Percentiles rank a stretch among this genome's conserved stretches.
Evolutionary conservation across 768 basidiomycete genomes (phyloP).

Genomic region (Amanita rimosa): DNA sequence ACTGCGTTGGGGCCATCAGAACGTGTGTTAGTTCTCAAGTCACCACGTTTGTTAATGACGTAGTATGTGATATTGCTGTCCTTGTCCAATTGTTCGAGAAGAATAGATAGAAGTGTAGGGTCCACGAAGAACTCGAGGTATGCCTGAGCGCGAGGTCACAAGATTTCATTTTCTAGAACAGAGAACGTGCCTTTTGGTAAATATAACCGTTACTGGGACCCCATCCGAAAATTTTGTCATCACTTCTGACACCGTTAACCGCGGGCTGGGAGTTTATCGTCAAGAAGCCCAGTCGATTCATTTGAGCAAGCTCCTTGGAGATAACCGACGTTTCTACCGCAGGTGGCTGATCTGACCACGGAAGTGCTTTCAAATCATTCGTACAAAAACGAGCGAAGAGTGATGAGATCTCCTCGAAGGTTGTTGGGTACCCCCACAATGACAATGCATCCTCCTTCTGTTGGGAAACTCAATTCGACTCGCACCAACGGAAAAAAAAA

Average conservation of each 20-base stretch:
- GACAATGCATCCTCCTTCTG: constrained; percentile 82
- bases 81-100: constrained; percentile 74
- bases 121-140: constrained; percentile 94
- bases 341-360: constrained; percentile 92
- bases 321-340: constrained; percentile 79
- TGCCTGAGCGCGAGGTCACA: constrained; percentile 37
- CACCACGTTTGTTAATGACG: constrained; percentile 92
- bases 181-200: constrained; percentile 71
- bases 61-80: constrained; percentile 92
- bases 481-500: neutral
- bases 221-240: constrained; percentile 86
- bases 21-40: constrained; percentile 89
- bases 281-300: constrained; percentile 89
- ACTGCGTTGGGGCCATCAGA: constrained; percentile 97
- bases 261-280: constrained; percentile 98
- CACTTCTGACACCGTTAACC: constrained; percentile 79
- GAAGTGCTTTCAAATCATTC: constrained; percentile 63
- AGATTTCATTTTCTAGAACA: neutral
- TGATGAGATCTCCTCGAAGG: constrained; percentile 47
- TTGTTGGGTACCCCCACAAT: constrained; percentile 79
- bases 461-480: neutral
- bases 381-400: constrained; percentile 84
- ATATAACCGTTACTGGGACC: constrained; percentile 90
- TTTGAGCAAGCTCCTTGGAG: constrained; percentile 60
- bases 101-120: constrained; percentile 56